Base-by-base conservation (phyloP, 2,329 filamentous ascomycete genomes). In the Cyclaneusma minus region DNA sequence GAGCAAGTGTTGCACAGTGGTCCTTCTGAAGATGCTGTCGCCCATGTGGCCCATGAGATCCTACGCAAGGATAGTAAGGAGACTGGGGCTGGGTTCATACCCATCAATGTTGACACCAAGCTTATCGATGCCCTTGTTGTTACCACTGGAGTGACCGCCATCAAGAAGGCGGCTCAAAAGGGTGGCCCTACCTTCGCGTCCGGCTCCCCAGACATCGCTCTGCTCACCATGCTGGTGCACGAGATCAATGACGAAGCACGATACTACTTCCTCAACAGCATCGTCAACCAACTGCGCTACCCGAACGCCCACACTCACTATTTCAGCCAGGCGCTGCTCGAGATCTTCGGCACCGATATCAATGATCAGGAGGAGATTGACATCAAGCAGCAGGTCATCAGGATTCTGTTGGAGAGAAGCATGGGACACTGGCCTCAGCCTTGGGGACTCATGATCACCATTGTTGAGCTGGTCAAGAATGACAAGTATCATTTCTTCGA, bases 401-500 rank as follows among this genome's bases (percentile, higher is more conserved):
- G 87, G 24, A 73, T 94, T 13, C 59, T 98, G 23, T 62, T 94
- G 19, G 89, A 98, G 60, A 72, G 89, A 25, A 60, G 94, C 24
- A 69, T 91, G 32, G 79, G 83, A 13, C 83, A 82, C 49, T 83
- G 85, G 56, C 87, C 87, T 27, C 87, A 95, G 49, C 87, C 91
- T 11, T 95, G 87, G 87, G 91, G 91, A 8, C 58, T 98, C 22
- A 75, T 94, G 48, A 75, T 85, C 35, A 87, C 84, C 18, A 66
- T 92, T 34, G 58, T 89, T 35, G 89, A 95, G 56, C 65, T 98
- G 30, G 63, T 92, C 39, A 91, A 92, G 61, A 94, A 92, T 48
- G 75, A 80, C 28, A 81, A 74, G 46, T 91, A 87, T 51, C 73
- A 73, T 45, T 92, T 98, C 61, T 95, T 91, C 60, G 81, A 89